phyloP scores from a whole-genome alignment of 495 filamentous ascomycete species.

The Cercophora newfieldiana region DNA sequence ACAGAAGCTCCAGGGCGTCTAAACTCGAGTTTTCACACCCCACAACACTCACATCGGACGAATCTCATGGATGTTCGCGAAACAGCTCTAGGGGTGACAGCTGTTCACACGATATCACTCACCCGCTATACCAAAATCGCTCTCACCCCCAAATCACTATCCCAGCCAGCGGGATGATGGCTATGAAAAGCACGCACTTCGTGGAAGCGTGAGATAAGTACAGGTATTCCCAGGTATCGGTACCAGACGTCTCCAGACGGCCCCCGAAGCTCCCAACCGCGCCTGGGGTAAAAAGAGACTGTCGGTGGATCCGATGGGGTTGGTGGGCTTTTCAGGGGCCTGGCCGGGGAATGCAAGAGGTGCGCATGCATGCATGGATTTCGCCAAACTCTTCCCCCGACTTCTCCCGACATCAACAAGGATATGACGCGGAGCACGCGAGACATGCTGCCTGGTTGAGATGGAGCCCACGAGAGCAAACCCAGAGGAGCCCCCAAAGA shows the following conservation, averaged over 20 bases:
- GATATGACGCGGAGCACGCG: conserved; percentile 11
- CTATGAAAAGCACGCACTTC: background rate
- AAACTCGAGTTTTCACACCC: background rate
- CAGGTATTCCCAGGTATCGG: background rate
- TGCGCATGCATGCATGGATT: conserved; percentile 17
- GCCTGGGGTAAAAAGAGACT: background rate
- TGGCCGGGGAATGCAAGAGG: conserved; percentile 20
- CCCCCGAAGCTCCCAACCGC: background rate
- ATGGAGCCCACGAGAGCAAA: background rate
- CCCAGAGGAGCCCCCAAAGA: too few species aligned
- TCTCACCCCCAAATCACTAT: background rate
- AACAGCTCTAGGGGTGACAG: background rate
- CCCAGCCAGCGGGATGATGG: background rate
- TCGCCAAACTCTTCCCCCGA: conserved; percentile 21
- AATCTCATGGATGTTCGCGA: background rate
- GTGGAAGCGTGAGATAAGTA: background rate
- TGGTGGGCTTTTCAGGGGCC: conserved; percentile 18
- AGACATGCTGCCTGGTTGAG: conserved; percentile 14
- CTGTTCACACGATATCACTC: background rate
- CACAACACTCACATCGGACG: background rate
- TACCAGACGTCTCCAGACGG: background rate
- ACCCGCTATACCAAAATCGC: background rate
- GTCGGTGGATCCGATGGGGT: background rate
- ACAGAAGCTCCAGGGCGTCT: conserved; percentile 5
- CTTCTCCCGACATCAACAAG: conserved; percentile 23